phyloP scores from a whole-genome alignment of 768 basidiomycete species.

The Tulasnella sp. region DNA sequence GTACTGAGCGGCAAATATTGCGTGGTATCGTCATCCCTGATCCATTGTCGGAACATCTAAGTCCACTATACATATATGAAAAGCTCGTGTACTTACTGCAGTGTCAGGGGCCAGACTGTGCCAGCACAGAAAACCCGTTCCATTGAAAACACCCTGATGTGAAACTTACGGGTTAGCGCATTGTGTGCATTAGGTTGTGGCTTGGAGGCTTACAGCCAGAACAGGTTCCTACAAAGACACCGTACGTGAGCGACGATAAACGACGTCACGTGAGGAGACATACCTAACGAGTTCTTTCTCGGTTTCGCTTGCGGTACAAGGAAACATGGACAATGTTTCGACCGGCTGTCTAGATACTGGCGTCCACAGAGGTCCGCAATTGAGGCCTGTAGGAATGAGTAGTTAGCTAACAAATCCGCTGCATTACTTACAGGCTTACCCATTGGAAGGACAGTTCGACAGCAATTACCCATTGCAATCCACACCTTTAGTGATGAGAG shows the following conservation, averaged over 20 bases:
- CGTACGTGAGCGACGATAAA: not conserved
- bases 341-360: not conserved
- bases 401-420: not conserved
- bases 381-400: not conserved
- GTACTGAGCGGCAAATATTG: conserved; percentile 12
- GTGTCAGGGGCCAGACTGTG: conserved; percentile 4
- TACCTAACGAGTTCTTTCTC: conserved; percentile 3
- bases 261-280: not conserved
- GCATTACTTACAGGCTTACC: not conserved
- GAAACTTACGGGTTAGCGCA: not conserved
- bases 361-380: not conserved
- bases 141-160: not conserved
- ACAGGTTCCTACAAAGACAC: not conserved
- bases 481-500: not conserved
- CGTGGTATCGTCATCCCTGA: conserved; percentile 12
- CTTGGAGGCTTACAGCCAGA: conserved; percentile 8
- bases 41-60: not conserved
- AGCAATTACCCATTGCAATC: not conserved
- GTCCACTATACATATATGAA: not conserved
- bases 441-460: not conserved
- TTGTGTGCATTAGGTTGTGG: not conserved
- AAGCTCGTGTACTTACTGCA: not conserved
- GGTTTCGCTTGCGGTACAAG: not conserved
- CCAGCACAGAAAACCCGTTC: conserved; percentile 10
- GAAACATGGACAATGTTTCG: not conserved